Conservation (phyloP, 495 filamentous ascomycete species). For the Hypoxylon trugodes region DNA sequence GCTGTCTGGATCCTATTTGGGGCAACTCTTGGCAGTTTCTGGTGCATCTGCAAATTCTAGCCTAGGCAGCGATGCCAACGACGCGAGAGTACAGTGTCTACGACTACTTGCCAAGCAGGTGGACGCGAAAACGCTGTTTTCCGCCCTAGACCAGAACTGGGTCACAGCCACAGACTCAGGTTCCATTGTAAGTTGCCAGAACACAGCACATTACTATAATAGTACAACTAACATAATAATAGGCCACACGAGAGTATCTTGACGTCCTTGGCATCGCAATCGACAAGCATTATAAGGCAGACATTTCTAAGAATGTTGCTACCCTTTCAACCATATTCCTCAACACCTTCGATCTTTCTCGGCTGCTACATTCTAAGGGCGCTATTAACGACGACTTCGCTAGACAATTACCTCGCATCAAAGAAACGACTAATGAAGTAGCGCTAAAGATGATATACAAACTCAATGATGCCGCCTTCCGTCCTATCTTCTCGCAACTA, state of each 20-base stretch:
- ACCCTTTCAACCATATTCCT: constrained; percentile 75
- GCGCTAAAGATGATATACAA: constrained; percentile 93
- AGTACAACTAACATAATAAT: constrained; percentile 38
- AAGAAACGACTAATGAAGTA: constrained; percentile 68
- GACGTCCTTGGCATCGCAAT: constrained; percentile 71
- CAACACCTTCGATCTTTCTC: constrained; percentile 75
- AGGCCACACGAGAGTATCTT: constrained; percentile 74
- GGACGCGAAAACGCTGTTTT: constrained; percentile 71
- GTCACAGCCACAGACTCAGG: constrained; percentile 65
- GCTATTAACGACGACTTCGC: constrained; percentile 53
- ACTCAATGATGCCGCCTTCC: constrained; percentile 93
- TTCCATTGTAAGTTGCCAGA: constrained; percentile 59
- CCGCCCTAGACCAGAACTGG: constrained; percentile 76
- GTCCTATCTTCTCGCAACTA: constrained; percentile 85
- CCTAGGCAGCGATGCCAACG: constrained; percentile 63
- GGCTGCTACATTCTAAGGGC: constrained; percentile 51
- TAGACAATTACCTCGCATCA: constrained; percentile 64
- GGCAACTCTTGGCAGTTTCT: constrained; percentile 71
- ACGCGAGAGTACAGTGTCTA: constrained; percentile 73
- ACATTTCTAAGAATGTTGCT: constrained; percentile 72
- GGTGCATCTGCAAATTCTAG: constrained; percentile 70
- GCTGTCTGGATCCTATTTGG: constrained; percentile 75
- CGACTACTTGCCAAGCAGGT: constrained; percentile 75
- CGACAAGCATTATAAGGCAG: constrained; percentile 77
- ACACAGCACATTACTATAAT: background rate